These are phyloP conservation scores for Diplodia sapinea DNA, from an alignment of 2,329 filamentous ascomycete genomes.

Conservation along the genomic window DNA sequence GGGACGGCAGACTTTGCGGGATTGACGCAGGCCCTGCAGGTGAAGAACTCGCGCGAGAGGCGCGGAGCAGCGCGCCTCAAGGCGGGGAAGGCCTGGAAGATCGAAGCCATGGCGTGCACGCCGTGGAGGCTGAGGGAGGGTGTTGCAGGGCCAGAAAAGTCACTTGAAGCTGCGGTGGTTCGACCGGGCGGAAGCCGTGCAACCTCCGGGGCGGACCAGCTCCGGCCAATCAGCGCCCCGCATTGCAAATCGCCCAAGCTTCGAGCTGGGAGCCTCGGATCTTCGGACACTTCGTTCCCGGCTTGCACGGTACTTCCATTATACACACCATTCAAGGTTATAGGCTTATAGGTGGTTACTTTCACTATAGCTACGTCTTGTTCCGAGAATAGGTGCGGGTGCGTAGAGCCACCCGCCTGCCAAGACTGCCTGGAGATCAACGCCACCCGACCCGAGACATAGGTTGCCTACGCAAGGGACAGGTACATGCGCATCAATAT, in stretches of 20 bases:
- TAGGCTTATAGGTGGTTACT: background rate
- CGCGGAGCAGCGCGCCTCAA: slow-evolving; percentile 47
- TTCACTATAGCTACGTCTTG: background rate
- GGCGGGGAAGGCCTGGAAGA: slow-evolving; percentile 47
- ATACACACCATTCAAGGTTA: background rate
- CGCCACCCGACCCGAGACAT: too few species aligned
- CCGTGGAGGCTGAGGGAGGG: slow-evolving; percentile 18
- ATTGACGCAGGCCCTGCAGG: slow-evolving; percentile 42
- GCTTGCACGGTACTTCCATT: background rate
- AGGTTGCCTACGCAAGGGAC: background rate
- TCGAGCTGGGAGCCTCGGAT: background rate
- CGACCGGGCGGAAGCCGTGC: slow-evolving; percentile 21
- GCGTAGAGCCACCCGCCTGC: too few species aligned
- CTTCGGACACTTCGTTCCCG: background rate
- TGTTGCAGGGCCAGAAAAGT: slow-evolving; percentile 14
- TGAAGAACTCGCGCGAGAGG: slow-evolving; percentile 46
- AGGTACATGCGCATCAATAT: background rate
- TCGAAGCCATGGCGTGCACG: slow-evolving; percentile 41
- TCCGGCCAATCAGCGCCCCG: slow-evolving; percentile 9
- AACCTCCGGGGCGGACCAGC: background rate
- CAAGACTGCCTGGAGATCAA: too few species aligned
- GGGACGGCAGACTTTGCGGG: slow-evolving; percentile 35
- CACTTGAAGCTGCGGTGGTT: slow-evolving; percentile 29
- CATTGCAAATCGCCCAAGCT: slow-evolving; percentile 20
- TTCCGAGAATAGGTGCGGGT: too few species aligned